Evolutionary conservation across 2,329 filamentous ascomycete species (phyloP).

Genomic region (Graphilbum fragrans): DNA sequence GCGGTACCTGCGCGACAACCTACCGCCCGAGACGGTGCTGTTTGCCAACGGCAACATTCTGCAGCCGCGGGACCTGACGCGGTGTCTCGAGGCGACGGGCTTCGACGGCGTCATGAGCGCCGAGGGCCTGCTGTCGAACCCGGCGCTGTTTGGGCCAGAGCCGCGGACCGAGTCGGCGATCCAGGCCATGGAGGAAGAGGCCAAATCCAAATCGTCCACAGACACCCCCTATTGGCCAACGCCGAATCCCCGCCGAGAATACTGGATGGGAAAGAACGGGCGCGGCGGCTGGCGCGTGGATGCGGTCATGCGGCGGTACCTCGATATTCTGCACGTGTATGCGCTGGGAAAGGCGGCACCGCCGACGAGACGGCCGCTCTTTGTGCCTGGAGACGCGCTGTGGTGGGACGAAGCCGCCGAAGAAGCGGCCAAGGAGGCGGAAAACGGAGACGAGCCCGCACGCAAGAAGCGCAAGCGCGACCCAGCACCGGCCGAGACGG

Average conservation of each 20-base stretch:
- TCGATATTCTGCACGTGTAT: slow-evolving; percentile 79
- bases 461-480: slow-evolving; percentile 37
- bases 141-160: slow-evolving; percentile 65
- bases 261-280: slow-evolving; percentile 72
- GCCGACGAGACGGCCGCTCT: slow-evolving; percentile 60
- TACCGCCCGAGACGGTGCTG: slow-evolving; percentile 80
- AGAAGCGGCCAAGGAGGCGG: slow-evolving; percentile 27
- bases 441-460: slow-evolving; percentile 22
- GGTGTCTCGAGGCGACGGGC: slow-evolving; percentile 70
- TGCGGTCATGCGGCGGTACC: slow-evolving; percentile 73
- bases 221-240: slow-evolving; percentile 6
- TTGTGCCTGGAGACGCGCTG: slow-evolving; percentile 49
- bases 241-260: slow-evolving; percentile 49
- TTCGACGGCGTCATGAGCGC: slow-evolving; percentile 93
- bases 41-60: slow-evolving; percentile 96
- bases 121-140: slow-evolving; percentile 89
- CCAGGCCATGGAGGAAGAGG: too few relatives aligned
- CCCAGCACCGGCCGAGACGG: not conserved
- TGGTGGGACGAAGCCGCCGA: slow-evolving; percentile 9
- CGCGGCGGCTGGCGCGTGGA: slow-evolving; percentile 76
- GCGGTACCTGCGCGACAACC: slow-evolving; percentile 65
- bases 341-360: slow-evolving; percentile 53
- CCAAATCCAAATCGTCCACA: not conserved
- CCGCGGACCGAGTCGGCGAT: slow-evolving; percentile 27
- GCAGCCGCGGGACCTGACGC: slow-evolving; percentile 62